These are phyloP conservation scores for Anisodus tanguticus DNA, from an alignment of 257 asterid genomes.

Conservation along the genomic window DNA sequence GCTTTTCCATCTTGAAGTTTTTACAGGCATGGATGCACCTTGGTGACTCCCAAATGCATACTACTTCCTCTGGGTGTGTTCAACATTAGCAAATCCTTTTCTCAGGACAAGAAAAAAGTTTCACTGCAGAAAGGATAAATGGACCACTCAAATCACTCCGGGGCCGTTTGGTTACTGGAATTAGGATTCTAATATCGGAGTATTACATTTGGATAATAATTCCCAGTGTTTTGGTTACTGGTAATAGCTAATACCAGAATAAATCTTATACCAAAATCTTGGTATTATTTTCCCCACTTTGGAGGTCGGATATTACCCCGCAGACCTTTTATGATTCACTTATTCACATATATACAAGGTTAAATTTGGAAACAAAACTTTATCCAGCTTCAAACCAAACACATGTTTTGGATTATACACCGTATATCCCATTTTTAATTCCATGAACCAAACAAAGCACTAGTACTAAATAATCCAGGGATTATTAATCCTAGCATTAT, in stretches of 20 bases:
- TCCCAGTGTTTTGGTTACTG: neutral
- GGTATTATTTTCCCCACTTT: neutral
- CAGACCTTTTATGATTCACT: neutral
- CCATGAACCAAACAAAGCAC: neutral
- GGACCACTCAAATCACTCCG: neutral
- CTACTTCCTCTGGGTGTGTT: neutral
- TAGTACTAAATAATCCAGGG: conserved; percentile 11
- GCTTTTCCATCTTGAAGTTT: conserved; percentile 15
- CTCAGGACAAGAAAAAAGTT: neutral
- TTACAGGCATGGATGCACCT: neutral
- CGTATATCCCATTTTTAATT: neutral
- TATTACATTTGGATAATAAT: neutral
- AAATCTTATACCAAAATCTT: neutral
- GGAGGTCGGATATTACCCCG: neutral
- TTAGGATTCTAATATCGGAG: neutral
- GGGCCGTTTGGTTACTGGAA: neutral
- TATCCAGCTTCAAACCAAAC: neutral
- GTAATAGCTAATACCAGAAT: neutral
- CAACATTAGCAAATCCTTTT: neutral
- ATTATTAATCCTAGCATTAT: neutral
- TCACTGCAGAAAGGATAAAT: neutral
- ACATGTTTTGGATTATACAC: conserved; percentile 13
- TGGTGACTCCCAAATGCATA: neutral
- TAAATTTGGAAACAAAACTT: neutral
- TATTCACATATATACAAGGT: neutral